Conservation (phyloP, 805 yeast species). For the Starmerella gropengiesseri region DNA sequence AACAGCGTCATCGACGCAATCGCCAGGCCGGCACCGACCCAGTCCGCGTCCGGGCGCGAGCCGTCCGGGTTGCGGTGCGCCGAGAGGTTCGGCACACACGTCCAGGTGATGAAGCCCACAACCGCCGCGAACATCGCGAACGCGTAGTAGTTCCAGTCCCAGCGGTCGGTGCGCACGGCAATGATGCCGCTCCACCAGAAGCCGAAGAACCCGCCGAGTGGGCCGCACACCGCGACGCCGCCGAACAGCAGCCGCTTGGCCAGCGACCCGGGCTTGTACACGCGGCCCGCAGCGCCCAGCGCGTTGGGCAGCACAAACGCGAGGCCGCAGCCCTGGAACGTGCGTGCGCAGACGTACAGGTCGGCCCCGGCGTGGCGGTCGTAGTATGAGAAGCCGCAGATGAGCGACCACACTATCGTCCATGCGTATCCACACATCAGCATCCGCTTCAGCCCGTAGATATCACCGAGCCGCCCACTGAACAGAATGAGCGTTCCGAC, state of each 20-base stretch:
- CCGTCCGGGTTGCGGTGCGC: constrained; percentile 9
- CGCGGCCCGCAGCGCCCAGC: constrained; percentile 43
- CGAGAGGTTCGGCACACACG: constrained; percentile 13
- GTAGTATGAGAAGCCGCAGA: constrained; percentile 49
- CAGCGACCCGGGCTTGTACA: constrained; percentile 16
- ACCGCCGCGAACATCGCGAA: constrained; percentile 30
- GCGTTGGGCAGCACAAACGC: constrained; percentile 52
- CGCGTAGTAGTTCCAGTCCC: constrained; percentile 35
- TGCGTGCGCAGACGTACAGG: constrained; percentile 37
- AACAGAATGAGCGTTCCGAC: constrained; percentile 62
- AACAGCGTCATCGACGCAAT: constrained; percentile 50
- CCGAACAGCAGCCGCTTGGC: constrained; percentile 47
- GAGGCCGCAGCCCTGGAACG: constrained; percentile 55
- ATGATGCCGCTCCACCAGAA: constrained; percentile 34
- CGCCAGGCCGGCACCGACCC: constrained; percentile 46
- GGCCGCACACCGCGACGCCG: constrained; percentile 50
- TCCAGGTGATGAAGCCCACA: constrained; percentile 6
- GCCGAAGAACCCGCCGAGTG: constrained; percentile 50
- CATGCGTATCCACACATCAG: constrained; percentile 47
- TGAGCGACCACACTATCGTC: constrained; percentile 46
- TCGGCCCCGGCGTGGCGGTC: constrained; percentile 26
- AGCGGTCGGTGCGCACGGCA: constrained; percentile 16
- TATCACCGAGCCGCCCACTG: constrained; percentile 62
- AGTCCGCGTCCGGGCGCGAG: constrained; percentile 37
- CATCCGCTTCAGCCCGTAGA: constrained; percentile 51